These are phyloP conservation scores for Petunia secreta DNA, from an alignment of 257 asterid species.

Conservation along the genomic window DNA sequence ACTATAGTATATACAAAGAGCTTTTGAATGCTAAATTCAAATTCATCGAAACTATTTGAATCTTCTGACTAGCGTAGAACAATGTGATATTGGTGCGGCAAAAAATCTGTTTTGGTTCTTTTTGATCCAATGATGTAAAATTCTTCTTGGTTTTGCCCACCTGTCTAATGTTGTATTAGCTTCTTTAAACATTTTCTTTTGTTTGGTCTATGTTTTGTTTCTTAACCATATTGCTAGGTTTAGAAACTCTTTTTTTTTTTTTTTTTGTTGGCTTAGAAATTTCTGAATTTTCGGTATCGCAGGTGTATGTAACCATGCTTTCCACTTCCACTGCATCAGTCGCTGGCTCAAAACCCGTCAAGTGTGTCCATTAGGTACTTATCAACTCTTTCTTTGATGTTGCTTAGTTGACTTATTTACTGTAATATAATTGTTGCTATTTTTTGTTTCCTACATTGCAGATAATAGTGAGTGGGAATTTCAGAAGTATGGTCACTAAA, in stretches of 20 bases:
- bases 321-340: constrained; percentile 33
- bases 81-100: no score
- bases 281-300: background rate
- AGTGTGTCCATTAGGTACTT: constrained; percentile 28
- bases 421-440: background rate
- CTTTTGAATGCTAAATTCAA: no score
- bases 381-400: background rate
- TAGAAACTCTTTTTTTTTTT: background rate
- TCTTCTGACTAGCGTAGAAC: no score
- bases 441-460: background rate
- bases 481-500: constrained; percentile 21
- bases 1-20: no score
- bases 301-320: constrained; percentile 32
- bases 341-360: constrained; percentile 34
- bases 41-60: no score
- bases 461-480: constrained; percentile 26
- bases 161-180: background rate
- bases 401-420: background rate
- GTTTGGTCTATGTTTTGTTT: background rate
- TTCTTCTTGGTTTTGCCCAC: background rate
- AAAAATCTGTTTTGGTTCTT: background rate
- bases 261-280: background rate
- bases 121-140: background rate
- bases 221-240: background rate
- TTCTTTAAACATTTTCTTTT: background rate